phyloP scores from a whole-genome alignment of 148 eudicot genomes.

The Agrostemma githago region DNA sequence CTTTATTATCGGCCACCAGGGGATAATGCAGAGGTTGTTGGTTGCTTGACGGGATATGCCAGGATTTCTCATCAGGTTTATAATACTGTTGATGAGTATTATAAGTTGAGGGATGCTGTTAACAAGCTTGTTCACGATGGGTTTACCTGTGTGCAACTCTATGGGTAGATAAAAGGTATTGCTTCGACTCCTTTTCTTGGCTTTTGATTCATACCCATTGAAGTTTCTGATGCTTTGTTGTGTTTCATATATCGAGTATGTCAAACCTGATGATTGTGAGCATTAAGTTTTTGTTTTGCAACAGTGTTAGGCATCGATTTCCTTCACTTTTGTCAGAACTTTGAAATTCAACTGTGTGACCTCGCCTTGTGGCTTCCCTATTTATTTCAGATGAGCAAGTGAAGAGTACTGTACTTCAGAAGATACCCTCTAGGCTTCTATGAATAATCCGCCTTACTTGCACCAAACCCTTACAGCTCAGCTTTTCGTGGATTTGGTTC shows the following conservation, averaged over 20 bases:
- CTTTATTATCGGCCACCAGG: conserved; percentile 58
- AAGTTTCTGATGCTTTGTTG: neutral
- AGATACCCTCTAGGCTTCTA: neutral
- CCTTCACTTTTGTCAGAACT: neutral
- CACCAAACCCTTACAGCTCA: too few species aligned
- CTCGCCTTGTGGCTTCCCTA: neutral
- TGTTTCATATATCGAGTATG: neutral
- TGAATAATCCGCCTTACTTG: conserved; percentile 11
- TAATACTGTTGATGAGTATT: conserved; percentile 59
- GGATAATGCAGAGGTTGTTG: conserved; percentile 47
- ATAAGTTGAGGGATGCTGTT: conserved; percentile 76
- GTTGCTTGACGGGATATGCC: conserved; percentile 73
- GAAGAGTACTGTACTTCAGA: conserved; percentile 8
- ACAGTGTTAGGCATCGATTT: neutral
- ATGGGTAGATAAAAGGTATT: conserved; percentile 43
- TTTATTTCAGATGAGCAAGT: conserved; percentile 17
- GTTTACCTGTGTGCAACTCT: conserved; percentile 51
- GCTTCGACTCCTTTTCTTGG: neutral
- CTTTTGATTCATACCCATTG: neutral
- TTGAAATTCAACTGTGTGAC: neutral
- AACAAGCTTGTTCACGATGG: conserved; percentile 56
- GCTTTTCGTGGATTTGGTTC: conserved; percentile 15
- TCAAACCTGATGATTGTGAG: neutral
- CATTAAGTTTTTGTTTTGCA: neutral
- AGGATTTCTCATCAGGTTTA: conserved; percentile 94